Percentiles rank a stretch among this genome's conserved stretches.
These are phyloP conservation scores for Isoetes taiwanensis DNA, from an alignment of 75 land plant genomes.

Conservation along the genomic window DNA sequence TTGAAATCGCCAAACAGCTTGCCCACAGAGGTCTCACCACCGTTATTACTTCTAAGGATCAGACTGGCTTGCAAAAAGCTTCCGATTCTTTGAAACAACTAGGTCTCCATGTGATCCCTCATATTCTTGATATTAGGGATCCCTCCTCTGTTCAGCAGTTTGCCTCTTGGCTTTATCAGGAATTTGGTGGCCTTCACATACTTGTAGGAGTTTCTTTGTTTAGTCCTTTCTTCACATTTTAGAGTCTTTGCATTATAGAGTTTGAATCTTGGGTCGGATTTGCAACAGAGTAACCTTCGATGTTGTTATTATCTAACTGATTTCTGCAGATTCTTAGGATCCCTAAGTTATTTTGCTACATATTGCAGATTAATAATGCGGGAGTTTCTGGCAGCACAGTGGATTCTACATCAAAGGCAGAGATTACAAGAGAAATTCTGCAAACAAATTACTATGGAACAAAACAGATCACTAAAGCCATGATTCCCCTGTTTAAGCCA, in stretches of 20 bases:
- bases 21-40: background rate
- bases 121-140: background rate
- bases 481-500: background rate
- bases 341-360: too few species aligned
- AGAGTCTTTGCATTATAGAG: background rate
- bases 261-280: background rate
- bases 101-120: background rate
- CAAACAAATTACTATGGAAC: conserved; percentile 1
- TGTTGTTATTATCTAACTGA: background rate
- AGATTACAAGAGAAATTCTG: background rate
- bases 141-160: background rate
- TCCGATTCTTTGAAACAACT: background rate
- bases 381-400: background rate
- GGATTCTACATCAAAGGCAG: background rate
- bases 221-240: too few species aligned
- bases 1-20: background rate
- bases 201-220: too few species aligned
- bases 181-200: background rate
- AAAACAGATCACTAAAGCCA: background rate
- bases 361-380: conserved; percentile 3
- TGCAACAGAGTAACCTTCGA: background rate
- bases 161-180: background rate
- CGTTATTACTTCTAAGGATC: background rate
- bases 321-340: too few species aligned
- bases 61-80: background rate